Percentiles rank a stretch among this genome's conserved stretches.
Conservation (phyloP, 129 eudicot genomes). For the Tagetes patula region DNA sequence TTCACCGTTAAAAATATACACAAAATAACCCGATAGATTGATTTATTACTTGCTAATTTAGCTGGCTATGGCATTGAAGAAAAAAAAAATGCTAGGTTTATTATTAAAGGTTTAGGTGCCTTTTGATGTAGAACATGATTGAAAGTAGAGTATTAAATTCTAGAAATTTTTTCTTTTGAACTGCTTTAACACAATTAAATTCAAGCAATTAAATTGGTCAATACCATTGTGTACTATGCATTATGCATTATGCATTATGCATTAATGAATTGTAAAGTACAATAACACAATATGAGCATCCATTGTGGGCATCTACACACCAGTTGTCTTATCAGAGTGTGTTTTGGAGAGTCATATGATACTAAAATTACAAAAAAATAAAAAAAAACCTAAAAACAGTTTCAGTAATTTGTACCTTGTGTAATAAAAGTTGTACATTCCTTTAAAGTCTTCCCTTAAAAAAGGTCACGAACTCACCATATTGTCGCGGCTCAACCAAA, state of each 20-base stretch:
- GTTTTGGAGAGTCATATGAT: slow-evolving; percentile 24
- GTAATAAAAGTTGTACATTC: neutral
- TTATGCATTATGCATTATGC: slow-evolving; percentile 5
- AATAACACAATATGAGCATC: slow-evolving; percentile 18
- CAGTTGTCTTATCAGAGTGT: neutral
- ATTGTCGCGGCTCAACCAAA: slow-evolving; percentile 38
- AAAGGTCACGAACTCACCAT: slow-evolving; percentile 30
- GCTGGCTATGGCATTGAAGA: neutral
- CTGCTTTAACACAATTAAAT: neutral
- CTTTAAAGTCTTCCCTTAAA: neutral
- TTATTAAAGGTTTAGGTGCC: neutral
- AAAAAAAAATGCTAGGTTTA: neutral
- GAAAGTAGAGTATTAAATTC: neutral
- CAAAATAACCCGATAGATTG: too few relatives aligned
- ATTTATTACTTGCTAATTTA: neutral
- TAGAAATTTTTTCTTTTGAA: too few relatives aligned
- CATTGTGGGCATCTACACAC: slow-evolving; percentile 9
- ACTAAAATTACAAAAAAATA: slow-evolving; percentile 8
- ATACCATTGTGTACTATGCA: slow-evolving; percentile 1
- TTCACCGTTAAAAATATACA: too few relatives aligned
- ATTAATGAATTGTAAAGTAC: slow-evolving; percentile 23
- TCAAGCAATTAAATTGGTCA: slow-evolving; percentile 23
- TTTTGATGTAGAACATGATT: neutral
- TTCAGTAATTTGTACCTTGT: neutral
- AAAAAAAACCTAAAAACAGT: neutral